Base-by-base conservation (phyloP, 805 yeast genomes). In the Candida corydali region DNA sequence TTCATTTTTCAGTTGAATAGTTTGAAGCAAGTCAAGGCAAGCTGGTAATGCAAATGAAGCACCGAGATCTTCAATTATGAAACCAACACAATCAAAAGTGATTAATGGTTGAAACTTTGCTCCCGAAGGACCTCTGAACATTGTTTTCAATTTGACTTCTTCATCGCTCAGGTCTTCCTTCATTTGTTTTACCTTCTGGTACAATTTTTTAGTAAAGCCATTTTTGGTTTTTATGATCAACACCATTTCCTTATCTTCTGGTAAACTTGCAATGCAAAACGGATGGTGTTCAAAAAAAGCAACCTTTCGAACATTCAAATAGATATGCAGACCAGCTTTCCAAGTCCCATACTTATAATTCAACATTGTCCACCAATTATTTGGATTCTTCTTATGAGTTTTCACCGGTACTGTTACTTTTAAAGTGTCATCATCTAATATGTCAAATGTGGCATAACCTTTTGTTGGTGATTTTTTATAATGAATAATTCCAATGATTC, bases 321-420 rank as follows among this genome's bases (percentile, higher is more conserved):
- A 57, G 9, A 70, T 58, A 45, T 72, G 74, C 46, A 69, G 75
- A 3, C 77, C 77, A 0, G 76, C 63, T 35, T 57, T 57, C 78
- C 78, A 72, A 12, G 55, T 54, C 15, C 66, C 58, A 15, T 58
- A 43, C n/a, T 57, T 52, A 3, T 74, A 74, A 18, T 62, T 47
- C 20, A 58, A 44, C 4, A 26, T 29, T 36, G 45, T 40, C 41
- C 51, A 59, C 63, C 69, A 63, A 24, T 39, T 46, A 9, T 45
- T 33, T 16, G 42, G 29, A 25, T 47, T 45, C 18, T 37, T 32
- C 3, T 46, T 38, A 11, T 48, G 42, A 3, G 52, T 37, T 3
- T 47, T 49, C n/a, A 63, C 41, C 1, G 71, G 69, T n/a, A 70
- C 52, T 1, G 62, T 52, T 3, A 69, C 62, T 30, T 58, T 42